Conservation (phyloP, 2,329 filamentous ascomycete species). For the Onygenales sp. region DNA sequence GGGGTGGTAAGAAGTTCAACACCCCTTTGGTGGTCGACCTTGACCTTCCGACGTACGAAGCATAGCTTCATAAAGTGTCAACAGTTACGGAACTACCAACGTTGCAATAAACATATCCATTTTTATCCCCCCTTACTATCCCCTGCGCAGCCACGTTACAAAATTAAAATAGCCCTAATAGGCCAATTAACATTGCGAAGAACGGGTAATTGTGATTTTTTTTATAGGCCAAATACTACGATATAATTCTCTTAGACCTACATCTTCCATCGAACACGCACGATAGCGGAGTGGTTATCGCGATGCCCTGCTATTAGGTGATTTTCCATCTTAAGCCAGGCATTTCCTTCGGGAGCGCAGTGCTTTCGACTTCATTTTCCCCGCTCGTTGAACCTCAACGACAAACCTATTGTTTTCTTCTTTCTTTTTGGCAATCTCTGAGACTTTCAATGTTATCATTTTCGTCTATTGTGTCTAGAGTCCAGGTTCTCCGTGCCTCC, state of each 20-base stretch:
- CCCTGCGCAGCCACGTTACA: no score
- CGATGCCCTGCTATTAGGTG: conserved; percentile 1
- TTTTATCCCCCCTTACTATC: no score
- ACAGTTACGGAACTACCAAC: background rate
- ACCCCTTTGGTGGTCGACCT: conserved; percentile 80
- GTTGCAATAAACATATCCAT: background rate
- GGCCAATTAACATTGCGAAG: no score
- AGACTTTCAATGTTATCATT: no score
- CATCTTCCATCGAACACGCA: background rate
- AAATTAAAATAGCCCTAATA: no score
- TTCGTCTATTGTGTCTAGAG: no score
- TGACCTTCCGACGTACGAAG: conserved; percentile 46
- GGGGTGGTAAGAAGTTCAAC: conserved; percentile 54
- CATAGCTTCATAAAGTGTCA: background rate
- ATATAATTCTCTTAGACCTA: no score
- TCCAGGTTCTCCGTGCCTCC: no score
- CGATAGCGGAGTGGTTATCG: background rate
- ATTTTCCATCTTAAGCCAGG: background rate
- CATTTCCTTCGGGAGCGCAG: conserved; percentile 3
- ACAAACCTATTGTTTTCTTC: background rate
- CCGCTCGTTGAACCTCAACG: no score
- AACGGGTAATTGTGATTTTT: no score
- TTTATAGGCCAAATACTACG: no score
- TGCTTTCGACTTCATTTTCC: no score
- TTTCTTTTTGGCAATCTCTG: background rate